Percentiles rank a stretch among this genome's conserved stretches.
phyloP scores from a whole-genome alignment of 106 monocot species.

The Allium fistulosum region DNA sequence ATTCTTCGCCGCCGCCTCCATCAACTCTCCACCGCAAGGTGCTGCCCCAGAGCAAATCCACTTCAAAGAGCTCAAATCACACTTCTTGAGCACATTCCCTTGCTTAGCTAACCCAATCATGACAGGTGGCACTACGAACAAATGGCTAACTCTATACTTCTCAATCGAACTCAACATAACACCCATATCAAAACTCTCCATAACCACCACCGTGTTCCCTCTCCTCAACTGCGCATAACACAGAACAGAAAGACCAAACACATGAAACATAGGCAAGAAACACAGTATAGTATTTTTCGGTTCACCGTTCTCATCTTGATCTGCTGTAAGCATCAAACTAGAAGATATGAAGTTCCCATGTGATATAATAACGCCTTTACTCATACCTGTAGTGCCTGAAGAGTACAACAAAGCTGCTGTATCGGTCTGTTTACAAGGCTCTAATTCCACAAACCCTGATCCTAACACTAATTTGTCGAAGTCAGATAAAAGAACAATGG shows the following conservation, averaged over 20 bases:
- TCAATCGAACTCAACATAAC: conserved; percentile 33
- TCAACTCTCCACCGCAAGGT: conserved; percentile 66
- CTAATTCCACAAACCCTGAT: conserved; percentile 27
- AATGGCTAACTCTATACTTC: conserved; percentile 35
- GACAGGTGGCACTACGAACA: conserved; percentile 66
- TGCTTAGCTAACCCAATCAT: conserved; percentile 89
- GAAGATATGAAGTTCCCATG: conserved; percentile 69
- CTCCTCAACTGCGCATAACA: conserved; percentile 49
- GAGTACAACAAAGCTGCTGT: conserved; percentile 71
- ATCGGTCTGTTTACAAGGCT: conserved; percentile 35
- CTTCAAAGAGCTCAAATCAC: conserved; percentile 53
- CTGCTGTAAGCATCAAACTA: conserved; percentile 31
- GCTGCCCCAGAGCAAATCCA: conserved; percentile 52
- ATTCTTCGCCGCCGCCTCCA: conserved; percentile 40
- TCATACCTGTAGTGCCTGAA: conserved; percentile 75
- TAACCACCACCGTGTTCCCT: conserved; percentile 56
- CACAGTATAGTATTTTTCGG: conserved; percentile 38
- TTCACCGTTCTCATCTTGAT: conserved; percentile 36
- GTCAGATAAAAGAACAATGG: conserved; percentile 22
- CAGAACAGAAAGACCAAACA: conserved; percentile 53
- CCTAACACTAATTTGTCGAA: not conserved
- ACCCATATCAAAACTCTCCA: conserved; percentile 69
- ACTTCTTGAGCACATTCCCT: conserved; percentile 31
- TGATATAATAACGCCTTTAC: conserved; percentile 69
- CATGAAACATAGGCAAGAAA: conserved; percentile 85